These are phyloP conservation scores for Rhodamnia argentea DNA, from an alignment of 345 rosid species.

Conservation along the genomic window DNA sequence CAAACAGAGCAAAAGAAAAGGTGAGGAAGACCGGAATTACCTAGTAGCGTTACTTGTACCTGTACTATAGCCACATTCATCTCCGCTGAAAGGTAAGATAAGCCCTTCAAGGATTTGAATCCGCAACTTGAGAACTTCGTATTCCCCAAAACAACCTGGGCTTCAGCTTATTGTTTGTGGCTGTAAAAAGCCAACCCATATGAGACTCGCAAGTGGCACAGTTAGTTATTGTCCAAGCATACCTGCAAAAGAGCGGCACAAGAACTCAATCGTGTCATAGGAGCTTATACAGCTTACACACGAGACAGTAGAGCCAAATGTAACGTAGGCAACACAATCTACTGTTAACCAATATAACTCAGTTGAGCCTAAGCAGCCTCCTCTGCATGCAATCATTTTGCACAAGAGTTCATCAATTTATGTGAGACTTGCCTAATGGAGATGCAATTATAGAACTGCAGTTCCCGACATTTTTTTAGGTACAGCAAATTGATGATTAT, in stretches of 20 bases:
- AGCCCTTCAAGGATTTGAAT: constrained; percentile 11
- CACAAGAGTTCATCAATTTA: neutral
- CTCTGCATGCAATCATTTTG: neutral
- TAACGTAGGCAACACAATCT: neutral
- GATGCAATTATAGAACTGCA: neutral
- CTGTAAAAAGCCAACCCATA: constrained; percentile 89
- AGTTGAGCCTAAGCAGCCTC: neutral
- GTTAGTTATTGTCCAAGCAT: constrained; percentile 69
- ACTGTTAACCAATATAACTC: neutral
- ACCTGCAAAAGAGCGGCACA: constrained; percentile 30
- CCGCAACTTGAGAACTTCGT: constrained; percentile 66
- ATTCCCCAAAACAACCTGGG: constrained; percentile 89
- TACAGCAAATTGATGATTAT: neutral
- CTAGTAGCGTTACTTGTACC: neutral
- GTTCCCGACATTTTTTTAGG: neutral
- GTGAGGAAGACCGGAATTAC: neutral
- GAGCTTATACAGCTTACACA: neutral
- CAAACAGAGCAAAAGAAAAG: neutral
- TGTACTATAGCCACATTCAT: neutral
- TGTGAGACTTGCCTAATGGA: neutral
- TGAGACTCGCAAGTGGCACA: constrained; percentile 47
- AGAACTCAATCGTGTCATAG: neutral
- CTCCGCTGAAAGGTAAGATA: neutral
- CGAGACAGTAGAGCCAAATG: neutral
- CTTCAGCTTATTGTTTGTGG: constrained; percentile 54